A percentile compares a stretch with the other conserved stretches of the same genome.
Evolutionary conservation across 2,329 filamentous ascomycete genomes (phyloP).

Genomic region (Sarocladium brachiariae): DNA sequence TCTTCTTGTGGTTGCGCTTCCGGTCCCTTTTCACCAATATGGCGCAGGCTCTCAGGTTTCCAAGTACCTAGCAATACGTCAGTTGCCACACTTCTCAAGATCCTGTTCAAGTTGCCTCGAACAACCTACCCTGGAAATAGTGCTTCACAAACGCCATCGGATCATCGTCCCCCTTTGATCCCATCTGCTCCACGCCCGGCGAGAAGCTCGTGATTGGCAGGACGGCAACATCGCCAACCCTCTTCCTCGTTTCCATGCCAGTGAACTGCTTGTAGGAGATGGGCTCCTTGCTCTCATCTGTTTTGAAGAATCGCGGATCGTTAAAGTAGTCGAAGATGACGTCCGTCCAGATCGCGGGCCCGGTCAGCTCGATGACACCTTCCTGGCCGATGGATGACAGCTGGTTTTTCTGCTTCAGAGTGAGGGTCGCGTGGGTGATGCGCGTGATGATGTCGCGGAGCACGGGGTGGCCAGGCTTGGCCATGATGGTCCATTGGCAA

Average conservation of each 20-base stretch:
- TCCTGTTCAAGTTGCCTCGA: no score
- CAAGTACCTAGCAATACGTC: conserved; percentile 51
- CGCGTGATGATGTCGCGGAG: conserved; percentile 79
- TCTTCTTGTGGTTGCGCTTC: conserved; percentile 10
- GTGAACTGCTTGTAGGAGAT: conserved; percentile 89
- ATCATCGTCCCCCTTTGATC: conserved; percentile 77
- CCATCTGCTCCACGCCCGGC: conserved; percentile 90
- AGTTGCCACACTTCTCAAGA: no score
- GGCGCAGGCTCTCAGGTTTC: conserved; percentile 66
- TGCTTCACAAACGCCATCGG: conserved; percentile 98
- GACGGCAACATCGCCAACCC: conserved; percentile 87
- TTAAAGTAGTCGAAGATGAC: conserved; percentile 90
- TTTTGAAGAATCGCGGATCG: conserved; percentile 80
- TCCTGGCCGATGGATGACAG: conserved; percentile 56
- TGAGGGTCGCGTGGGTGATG: conserved; percentile 76
- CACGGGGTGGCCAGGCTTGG: conserved; percentile 89
- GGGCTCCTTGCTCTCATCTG: conserved; percentile 55
- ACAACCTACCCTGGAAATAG: conserved; percentile 75
- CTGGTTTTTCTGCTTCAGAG: conserved; percentile 60
- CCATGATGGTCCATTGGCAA: conserved; percentile 98
- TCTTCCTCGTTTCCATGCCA: conserved; percentile 73
- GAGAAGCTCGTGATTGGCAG: conserved; percentile 97
- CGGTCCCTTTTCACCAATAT: conserved; percentile 49
- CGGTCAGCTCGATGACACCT: conserved; percentile 81
- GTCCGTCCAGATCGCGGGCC: conserved; percentile 93